Evolutionary conservation across 441 rosid genomes (phyloP), one percentile per base, ranked within the genome.

Genomic region (Iberis amara): DNA sequence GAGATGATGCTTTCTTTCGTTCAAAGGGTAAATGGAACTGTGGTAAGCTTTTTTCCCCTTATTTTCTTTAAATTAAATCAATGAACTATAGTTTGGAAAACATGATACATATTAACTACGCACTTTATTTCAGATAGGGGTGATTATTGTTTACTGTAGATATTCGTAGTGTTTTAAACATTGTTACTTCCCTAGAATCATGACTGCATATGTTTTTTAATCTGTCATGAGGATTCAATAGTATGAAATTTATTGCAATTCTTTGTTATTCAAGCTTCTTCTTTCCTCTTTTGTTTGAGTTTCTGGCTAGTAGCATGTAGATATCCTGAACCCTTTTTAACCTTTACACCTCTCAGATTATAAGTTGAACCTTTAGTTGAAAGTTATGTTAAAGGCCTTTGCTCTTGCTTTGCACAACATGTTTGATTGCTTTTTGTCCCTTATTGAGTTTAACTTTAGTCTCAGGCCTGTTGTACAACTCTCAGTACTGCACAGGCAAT

Each of bases 21-120:
- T 40, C 96, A 4, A 83, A 74, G 74, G 95, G 89, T 37, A 75
- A 77, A 58, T 90, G 98, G 98, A 85, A 87, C 71, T 90, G 98
- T 52, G 98, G 98, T 90, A 73, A 75, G 94, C 60, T 53, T 7
- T 42, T 39, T 31, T 66, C 47, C 14, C 5, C 55, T 46, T 28
- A 21, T 11, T 45, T 35, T 57, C 47, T 42, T 21, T 49, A 15
- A 55, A 11, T 54, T 15, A 14, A 61, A 30, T 44, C 31, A 61
- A 40, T 61, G 53, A 62, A 35, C 51, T 47, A 11, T 43, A 51
- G 26, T 32, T 47, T 13, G 10, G 32, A 24, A 39, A 39, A 31
- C 39, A 46, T 47, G 51, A 39, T 32, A 3, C 26, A n/a, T 39
- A 23, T 32, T 45, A 39, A 33, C 55, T 15, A 66, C 40, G 24